These are phyloP conservation scores for Calonectria leucothoes DNA, from an alignment of 2,329 filamentous ascomycete genomes.

Conservation along the genomic window DNA sequence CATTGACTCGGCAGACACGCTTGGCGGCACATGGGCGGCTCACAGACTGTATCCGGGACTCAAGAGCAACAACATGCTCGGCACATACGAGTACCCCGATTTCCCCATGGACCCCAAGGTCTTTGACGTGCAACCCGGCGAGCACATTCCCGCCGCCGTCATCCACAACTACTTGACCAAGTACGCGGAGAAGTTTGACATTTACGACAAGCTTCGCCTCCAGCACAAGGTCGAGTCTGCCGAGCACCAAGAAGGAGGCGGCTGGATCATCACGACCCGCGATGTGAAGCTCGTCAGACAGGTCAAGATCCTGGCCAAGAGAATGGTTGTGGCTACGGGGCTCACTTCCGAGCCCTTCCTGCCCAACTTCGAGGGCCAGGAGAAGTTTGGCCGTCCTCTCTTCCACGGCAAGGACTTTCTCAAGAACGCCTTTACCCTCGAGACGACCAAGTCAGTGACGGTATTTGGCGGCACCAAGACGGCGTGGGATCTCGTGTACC, in stretches of 20 bases:
- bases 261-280: conserved; percentile 50
- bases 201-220: conserved; percentile 54
- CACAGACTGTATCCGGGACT: conserved; percentile 76
- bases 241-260: conserved; percentile 53
- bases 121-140: conserved; percentile 58
- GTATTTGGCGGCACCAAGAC: conserved; percentile 74
- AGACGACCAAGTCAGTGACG: conserved; percentile 57
- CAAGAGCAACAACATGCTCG: conserved; percentile 79
- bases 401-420: conserved; percentile 63
- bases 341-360: conserved; percentile 61
- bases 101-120: conserved; percentile 73
- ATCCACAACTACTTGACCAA: conserved; percentile 60
- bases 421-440: conserved; percentile 52
- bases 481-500: conserved; percentile 73
- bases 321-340: conserved; percentile 67
- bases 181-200: conserved; percentile 57
- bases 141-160: conserved; percentile 61
- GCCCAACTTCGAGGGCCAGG: conserved; percentile 59
- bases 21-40: conserved; percentile 78
- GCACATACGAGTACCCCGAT: conserved; percentile 79
- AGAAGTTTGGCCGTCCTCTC: conserved; percentile 57
- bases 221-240: conserved; percentile 54
- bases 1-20: conserved; percentile 65
- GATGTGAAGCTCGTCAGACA: conserved; percentile 26
- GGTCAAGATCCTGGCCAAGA: conserved; percentile 52